Evolutionary conservation across 495 filamentous ascomycete genomes (phyloP).

Genomic region (Glarea lozoyensis): DNA sequence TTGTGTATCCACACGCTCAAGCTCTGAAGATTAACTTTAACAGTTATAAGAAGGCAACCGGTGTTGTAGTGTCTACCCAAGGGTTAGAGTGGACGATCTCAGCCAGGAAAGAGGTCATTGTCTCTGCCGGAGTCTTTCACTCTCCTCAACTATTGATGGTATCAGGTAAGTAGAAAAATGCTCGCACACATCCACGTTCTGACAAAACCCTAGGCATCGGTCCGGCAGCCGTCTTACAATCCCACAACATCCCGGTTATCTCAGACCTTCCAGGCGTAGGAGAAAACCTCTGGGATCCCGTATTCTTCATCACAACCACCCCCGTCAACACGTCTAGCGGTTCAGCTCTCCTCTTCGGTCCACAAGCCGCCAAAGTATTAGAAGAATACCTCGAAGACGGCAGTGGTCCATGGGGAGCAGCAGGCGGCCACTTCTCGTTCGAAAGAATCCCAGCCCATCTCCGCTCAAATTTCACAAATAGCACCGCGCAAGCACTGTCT

Average conservation of each 20-base stretch:
- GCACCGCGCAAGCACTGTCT: constrained; percentile 25
- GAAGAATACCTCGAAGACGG: constrained; percentile 21
- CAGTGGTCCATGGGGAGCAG: constrained; percentile 33
- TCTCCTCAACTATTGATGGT: constrained; percentile 54
- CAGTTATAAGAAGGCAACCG: constrained; percentile 35
- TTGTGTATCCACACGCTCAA: constrained; percentile 10
- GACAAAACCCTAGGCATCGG: constrained; percentile 39
- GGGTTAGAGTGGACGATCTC: constrained; percentile 26
- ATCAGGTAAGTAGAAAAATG: constrained; percentile 32
- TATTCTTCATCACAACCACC: constrained; percentile 27
- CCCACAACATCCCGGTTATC: constrained; percentile 41
- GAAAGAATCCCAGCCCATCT: constrained; percentile 30
- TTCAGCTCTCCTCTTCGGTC: background rate
- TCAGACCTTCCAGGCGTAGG: constrained; percentile 52
- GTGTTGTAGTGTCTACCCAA: constrained; percentile 35
- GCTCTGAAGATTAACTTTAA: constrained; percentile 24
- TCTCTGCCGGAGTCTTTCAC: constrained; percentile 54
- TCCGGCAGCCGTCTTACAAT: constrained; percentile 34
- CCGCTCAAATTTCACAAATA: constrained; percentile 5
- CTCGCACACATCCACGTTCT: constrained; percentile 1
- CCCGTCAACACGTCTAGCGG: constrained; percentile 27
- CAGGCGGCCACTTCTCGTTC: constrained; percentile 35
- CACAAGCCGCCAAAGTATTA: background rate
- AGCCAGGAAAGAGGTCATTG: constrained; percentile 44
- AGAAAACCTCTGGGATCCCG: constrained; percentile 53